Conservation (phyloP, 1,139 yeast genomes). For the Hyphopichia burtonii region DNA sequence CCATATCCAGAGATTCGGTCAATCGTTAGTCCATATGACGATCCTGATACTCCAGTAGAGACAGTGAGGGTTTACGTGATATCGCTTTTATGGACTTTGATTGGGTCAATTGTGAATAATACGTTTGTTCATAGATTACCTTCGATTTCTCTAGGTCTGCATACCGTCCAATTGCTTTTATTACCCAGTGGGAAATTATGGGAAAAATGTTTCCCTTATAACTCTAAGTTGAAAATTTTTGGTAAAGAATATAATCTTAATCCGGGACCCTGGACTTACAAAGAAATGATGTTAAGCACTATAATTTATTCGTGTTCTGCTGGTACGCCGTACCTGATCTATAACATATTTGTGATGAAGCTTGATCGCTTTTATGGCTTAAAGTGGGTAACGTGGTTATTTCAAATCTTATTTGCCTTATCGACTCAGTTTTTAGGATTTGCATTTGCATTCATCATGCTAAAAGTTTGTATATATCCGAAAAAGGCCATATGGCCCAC, state of each 20-base stretch:
- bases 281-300: conserved; percentile 35
- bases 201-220: conserved; percentile 31
- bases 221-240: conserved; percentile 20
- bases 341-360: conserved; percentile 47
- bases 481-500: conserved; percentile 49
- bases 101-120: conserved; percentile 44
- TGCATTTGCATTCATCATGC: conserved; percentile 48
- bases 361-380: conserved; percentile 43
- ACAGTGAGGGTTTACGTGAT: conserved; percentile 43
- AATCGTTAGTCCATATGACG: conserved; percentile 46
- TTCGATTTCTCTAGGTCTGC: conserved; percentile 34
- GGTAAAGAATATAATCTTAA: conserved; percentile 30
- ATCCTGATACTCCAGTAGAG: conserved; percentile 36
- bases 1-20: conserved; percentile 50
- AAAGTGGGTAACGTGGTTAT: conserved; percentile 42
- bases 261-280: conserved; percentile 40
- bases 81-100: conserved; percentile 41
- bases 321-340: conserved; percentile 45
- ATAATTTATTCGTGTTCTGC: conserved; percentile 47
- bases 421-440: conserved; percentile 48
- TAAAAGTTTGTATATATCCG: conserved; percentile 45
- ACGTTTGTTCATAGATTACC: conserved; percentile 48
- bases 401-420: conserved; percentile 36
- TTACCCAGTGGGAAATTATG: conserved; percentile 43
- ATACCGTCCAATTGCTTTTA: conserved; percentile 42